Evolutionary conservation across 2,329 filamentous ascomycete species (phyloP).

Genomic region (Pestalotiopsis sp.): DNA sequence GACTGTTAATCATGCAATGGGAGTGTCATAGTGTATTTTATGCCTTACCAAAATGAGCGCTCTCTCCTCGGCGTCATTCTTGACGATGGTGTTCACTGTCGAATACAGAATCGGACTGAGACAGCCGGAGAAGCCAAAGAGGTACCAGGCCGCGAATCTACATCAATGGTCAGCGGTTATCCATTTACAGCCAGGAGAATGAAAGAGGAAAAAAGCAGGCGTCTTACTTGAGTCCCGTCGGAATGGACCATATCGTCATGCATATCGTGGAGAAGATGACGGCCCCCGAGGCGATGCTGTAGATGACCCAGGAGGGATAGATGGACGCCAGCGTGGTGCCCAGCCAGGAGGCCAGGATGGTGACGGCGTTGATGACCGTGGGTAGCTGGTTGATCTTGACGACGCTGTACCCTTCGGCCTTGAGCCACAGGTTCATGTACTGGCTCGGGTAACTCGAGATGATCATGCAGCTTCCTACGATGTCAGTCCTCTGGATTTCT

Average conservation of each 20-base stretch:
- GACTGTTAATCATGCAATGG: background rate
- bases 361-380: constrained; percentile 47
- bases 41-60: constrained; percentile 35
- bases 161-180: too few relatives aligned
- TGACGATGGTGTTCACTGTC: constrained; percentile 42
- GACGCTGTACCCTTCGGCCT: constrained; percentile 46
- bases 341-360: constrained; percentile 47
- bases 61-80: constrained; percentile 38
- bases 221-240: constrained; percentile 42
- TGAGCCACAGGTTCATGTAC: constrained; percentile 56
- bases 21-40: background rate
- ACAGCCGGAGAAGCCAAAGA: constrained; percentile 38
- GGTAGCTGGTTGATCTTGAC: constrained; percentile 50
- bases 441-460: constrained; percentile 43
- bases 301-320: constrained; percentile 49
- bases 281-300: constrained; percentile 38
- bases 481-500: background rate
- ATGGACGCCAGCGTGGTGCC: constrained; percentile 51
- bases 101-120: constrained; percentile 42
- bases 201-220: background rate
- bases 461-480: constrained; percentile 36
- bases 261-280: constrained; percentile 44
- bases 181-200: too few relatives aligned
- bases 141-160: constrained; percentile 40
- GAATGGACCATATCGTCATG: constrained; percentile 51